These are phyloP conservation scores for Chalara sp. DNA, from an alignment of 2,329 filamentous ascomycete genomes.

Conservation along the genomic window DNA sequence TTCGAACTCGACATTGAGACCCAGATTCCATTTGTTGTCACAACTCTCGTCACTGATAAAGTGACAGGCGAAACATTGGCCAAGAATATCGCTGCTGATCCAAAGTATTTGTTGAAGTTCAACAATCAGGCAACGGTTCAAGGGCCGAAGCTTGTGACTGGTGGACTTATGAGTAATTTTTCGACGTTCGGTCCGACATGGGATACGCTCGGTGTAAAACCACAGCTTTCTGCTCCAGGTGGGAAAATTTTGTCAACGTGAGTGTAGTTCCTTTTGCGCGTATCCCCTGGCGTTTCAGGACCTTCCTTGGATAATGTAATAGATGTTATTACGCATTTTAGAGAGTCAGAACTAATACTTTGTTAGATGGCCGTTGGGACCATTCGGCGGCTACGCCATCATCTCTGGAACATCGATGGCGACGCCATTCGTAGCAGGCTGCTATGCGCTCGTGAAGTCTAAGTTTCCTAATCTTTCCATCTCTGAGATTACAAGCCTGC, in stretches of 20 bases:
- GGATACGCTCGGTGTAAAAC: neutral
- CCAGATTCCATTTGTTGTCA: too few relatives aligned
- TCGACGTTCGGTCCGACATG: neutral
- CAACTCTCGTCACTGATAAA: too few relatives aligned
- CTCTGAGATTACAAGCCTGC: conserved; percentile 22
- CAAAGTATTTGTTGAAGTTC: too few relatives aligned
- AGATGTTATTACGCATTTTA: too few relatives aligned
- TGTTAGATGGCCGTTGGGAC: neutral
- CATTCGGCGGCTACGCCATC: conserved; percentile 8
- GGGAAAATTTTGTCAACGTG: neutral
- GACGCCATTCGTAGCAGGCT: conserved; percentile 28
- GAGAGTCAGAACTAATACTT: too few relatives aligned
- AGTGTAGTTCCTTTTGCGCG: too few relatives aligned
- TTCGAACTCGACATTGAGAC: too few relatives aligned
- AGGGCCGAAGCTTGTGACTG: neutral
- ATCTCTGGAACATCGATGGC: conserved; percentile 33
- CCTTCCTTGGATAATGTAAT: too few relatives aligned
- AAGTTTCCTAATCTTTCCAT: conserved; percentile 22
- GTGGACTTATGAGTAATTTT: neutral
- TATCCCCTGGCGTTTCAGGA: too few relatives aligned
- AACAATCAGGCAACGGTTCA: too few relatives aligned
- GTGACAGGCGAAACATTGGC: too few relatives aligned
- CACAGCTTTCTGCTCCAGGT: neutral
- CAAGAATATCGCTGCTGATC: too few relatives aligned
- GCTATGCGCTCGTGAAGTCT: conserved; percentile 30